These are phyloP conservation scores for Cyanidiococcus yangmingshanensis DNA, from an alignment of 23 red algal genomes.

Conservation along the genomic window DNA sequence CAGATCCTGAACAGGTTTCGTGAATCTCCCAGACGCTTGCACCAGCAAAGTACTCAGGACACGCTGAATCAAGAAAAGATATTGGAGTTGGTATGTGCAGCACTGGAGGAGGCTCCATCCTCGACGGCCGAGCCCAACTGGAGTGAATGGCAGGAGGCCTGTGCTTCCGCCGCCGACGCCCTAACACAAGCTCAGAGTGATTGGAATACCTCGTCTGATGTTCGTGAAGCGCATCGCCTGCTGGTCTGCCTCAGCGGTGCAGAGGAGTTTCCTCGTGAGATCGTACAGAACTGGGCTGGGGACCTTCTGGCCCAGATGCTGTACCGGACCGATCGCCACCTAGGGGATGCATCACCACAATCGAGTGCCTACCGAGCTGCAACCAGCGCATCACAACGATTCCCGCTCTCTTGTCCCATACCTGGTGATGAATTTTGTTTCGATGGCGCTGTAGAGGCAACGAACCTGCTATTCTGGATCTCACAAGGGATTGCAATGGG, in stretches of 20 bases:
- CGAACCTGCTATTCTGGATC: not conserved
- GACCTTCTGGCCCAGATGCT: not conserved
- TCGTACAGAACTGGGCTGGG: not conserved
- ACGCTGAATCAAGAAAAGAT: no score
- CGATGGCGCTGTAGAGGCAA: not conserved
- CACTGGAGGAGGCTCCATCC: not conserved
- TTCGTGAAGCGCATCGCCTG: not conserved
- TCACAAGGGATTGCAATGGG: not conserved
- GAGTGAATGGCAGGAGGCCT: conserved; percentile 10
- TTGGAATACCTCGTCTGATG: not conserved
- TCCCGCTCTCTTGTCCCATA: not conserved
- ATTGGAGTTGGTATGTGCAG: not conserved
- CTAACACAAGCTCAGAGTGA: not conserved
- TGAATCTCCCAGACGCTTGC: no score
- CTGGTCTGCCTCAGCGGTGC: not conserved
- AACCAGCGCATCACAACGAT: not conserved
- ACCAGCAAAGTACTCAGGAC: no score
- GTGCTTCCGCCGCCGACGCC: not conserved
- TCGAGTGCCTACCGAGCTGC: not conserved
- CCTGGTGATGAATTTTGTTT: not conserved
- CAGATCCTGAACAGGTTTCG: not conserved
- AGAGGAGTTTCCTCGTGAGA: not conserved
- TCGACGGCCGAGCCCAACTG: not conserved
- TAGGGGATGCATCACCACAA: not conserved
- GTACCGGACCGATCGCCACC: not conserved